Evolutionary conservation across 495 filamentous ascomycete species (phyloP), one percentile per base, ranked within the genome.

Genomic region (Parathielavia hyrcaniae): DNA sequence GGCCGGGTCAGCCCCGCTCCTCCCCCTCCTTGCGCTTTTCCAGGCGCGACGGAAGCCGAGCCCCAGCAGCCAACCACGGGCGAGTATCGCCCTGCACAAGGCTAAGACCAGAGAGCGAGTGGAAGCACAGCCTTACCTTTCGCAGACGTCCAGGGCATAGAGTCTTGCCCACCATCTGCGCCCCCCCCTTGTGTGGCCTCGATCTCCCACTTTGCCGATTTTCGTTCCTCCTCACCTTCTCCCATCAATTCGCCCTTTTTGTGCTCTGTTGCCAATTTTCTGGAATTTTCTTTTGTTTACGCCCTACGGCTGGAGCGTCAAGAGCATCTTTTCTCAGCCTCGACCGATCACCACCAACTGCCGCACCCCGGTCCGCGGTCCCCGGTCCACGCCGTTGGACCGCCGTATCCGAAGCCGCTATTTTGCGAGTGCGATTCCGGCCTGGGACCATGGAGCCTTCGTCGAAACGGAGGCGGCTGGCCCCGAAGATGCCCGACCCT

Each of bases 401-500:
- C 36, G 6, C 39, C 23, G 5, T 11, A 36, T n/a, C 3, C 49
- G 22, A 53, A 23, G 5, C 50, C 16, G 22, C 19, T 17, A 11
- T 26, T 45, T n/a, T n/a, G 11, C 41, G 34, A 16, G 22, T 17
- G 10, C 20, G 14, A 17, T 14, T 30, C 39, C 34, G 16, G 26
- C 26, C 26, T 30, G 26, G 6, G 20, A 39, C 58, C 50, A 73
- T 73, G 70, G 69, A 73, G 51, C 71, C 71, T 19, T 68, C 66
- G 20, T 64, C 68, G 32, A 73, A 72, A 44, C 68, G 71, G 45
- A 66, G 69, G 62, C 65, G 68, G 60, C 60, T 73, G 60, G 71
- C 71, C 23, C 71, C 71, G 20, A 73, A 73, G 51, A 65, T 71
- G 30, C 61, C 67, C 40, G 68, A 71, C 26, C 59, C 61, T 43